Evolutionary conservation across 2,329 filamentous ascomycete genomes (phyloP).

Genomic region (Cryphonectria radicalis): DNA sequence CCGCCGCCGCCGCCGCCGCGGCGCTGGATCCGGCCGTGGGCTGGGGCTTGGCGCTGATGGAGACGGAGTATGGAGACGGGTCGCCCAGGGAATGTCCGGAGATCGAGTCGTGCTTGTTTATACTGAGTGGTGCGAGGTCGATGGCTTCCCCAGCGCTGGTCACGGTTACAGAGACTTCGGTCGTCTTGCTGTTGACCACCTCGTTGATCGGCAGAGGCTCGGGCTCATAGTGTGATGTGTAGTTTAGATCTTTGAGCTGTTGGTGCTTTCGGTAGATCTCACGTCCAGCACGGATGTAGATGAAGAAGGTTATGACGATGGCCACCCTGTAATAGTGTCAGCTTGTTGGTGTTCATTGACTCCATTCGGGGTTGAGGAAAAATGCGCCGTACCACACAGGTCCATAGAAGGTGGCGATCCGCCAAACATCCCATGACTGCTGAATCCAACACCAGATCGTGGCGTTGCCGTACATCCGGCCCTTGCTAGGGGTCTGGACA

Average conservation of each 20-base stretch:
- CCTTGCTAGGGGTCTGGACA: slow-evolving; percentile 53
- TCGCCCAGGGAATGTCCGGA: neutral
- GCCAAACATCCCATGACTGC: slow-evolving; percentile 68
- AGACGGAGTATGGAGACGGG: slow-evolving; percentile 51
- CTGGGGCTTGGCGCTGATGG: slow-evolving; percentile 43
- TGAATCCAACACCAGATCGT: slow-evolving; percentile 83
- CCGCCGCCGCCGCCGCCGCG: no score
- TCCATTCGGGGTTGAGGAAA: neutral
- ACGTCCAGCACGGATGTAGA: slow-evolving; percentile 68
- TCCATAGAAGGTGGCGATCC: slow-evolving; percentile 75
- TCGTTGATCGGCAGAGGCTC: slow-evolving; percentile 49
- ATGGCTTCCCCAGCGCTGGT: slow-evolving; percentile 47
- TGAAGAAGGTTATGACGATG: slow-evolving; percentile 64
- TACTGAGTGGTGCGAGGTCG: slow-evolving; percentile 40
- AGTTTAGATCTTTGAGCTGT: slow-evolving; percentile 57
- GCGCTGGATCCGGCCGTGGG: neutral
- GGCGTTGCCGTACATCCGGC: slow-evolving; percentile 74
- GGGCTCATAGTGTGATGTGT: slow-evolving; percentile 49
- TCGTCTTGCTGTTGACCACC: slow-evolving; percentile 59
- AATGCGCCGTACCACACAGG: slow-evolving; percentile 64
- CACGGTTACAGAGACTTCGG: slow-evolving; percentile 65
- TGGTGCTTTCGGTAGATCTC: slow-evolving; percentile 71
- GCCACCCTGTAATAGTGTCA: slow-evolving; percentile 53
- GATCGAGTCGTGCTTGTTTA: slow-evolving; percentile 6
- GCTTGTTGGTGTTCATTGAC: slow-evolving; percentile 12